Evolutionary conservation across 2,329 filamentous ascomycete species (phyloP), one percentile per base, ranked within the genome.

Genomic region (Chaetomiaceae sp.): DNA sequence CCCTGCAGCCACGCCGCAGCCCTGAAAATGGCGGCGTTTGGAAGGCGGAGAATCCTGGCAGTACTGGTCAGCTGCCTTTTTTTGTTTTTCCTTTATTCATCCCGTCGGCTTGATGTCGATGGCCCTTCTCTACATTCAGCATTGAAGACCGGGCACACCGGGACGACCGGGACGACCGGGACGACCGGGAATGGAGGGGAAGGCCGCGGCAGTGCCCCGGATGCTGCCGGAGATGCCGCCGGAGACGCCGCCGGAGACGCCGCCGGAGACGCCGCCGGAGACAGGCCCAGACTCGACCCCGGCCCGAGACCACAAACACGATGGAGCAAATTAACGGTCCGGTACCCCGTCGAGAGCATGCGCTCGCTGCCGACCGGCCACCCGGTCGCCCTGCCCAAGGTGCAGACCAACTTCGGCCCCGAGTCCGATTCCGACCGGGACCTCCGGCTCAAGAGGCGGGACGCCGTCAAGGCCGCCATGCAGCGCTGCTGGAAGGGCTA

Each of bases 401-500:
- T 58, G 3, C 56, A 58, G 31, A 43, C 42, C 4, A 25, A 44
- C 6, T 55, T 58, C 16, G 45, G 14, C 14, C 40, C 50, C 4
- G 56, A 58, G 37, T 52, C 52, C 19, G 35, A 31, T 4, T 19
- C 53, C 3, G 56, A 51, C 4, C 53, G 50, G 4, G 41, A 50
- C 14, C 13, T 53, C 9, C 52, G 55, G 12, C 50, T 57, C 33
- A 33, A 46, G 27, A 33, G 55, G 2, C 55, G 47, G 17, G 48
- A 50, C 12, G 53, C 52, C 19, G 51, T 59, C 27, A 51, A 51
- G 31, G 45, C 44, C 3, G 23, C 51, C 0, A 47, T 59, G 23
- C 33, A 49, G 19, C 53, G 53, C 6, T 53, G 76, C 53, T 86
- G 81, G 79, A 62, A 66, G 8, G 78, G 76, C 13, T 87, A 87